Base-by-base conservation (phyloP, 805 yeast species). In the Ogataea methylovora region DNA sequence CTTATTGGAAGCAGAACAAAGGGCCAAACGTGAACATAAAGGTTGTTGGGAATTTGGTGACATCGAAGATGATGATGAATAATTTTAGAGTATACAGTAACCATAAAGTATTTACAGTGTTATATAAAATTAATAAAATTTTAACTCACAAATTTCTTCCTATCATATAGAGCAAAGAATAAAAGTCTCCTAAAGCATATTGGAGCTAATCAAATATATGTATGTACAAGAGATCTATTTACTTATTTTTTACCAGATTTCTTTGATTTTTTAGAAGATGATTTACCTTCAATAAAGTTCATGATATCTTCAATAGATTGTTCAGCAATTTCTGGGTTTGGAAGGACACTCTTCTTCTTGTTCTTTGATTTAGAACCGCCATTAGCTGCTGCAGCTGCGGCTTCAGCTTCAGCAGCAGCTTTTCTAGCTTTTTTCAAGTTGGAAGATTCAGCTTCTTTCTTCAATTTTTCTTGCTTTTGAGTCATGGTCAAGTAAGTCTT, bases 21-120 rank as follows among this genome's bases (percentile, higher is more conserved):
- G 43, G 6, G 86, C 86, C 20, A 72, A 67, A 50, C 34, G 54
- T 13, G 54, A 47, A 22, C 77, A 74, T 40, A 48, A 58, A 15
- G 87, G 87, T 4, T 78, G 84, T 51, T 81, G 88, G 88, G 76
- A 77, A 56, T 76, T 72, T 45, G 88, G 88, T 33, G 86, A 81
- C 50, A 71, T 82, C 24, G 70, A 79, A 25, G 75, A 65, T 35
- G 80, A 74, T 36, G 81, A 75, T 8, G 49, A 51, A 4, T 27
- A 37, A 27, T 7, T 6, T 21, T 16, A 21, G 15, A 24, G 14
- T 12, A 24, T 20, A 10, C 5, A 30, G 13, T 16, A 33, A 31
- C n/a, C n/a, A n/a, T n/a, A n/a, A n/a, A n/a, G n/a, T n/a, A n/a
- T n/a, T n/a, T n/a, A n/a, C n/a, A n/a, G n/a, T n/a, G n/a, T n/a